Conservation (phyloP, 2,329 filamentous ascomycete genomes). For the Lachnellula hyalina region DNA sequence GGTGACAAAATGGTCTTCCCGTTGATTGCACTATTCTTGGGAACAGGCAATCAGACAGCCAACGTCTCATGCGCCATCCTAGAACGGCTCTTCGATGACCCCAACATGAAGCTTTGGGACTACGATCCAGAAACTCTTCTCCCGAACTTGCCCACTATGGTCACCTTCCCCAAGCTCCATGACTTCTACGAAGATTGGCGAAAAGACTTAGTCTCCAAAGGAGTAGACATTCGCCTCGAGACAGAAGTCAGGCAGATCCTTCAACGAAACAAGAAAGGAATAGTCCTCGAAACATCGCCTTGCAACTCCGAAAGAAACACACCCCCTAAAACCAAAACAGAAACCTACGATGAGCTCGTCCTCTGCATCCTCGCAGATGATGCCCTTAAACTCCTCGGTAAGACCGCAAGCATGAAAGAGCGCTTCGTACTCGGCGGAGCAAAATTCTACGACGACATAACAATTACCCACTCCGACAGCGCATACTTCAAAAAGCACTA, state of each 20-base stretch:
- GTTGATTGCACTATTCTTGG: constrained; percentile 67
- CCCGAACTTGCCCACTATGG: constrained; percentile 58
- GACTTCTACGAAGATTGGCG: constrained; percentile 58
- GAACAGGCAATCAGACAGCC: constrained; percentile 67
- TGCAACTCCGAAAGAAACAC: constrained; percentile 43
- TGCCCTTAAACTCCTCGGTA: constrained; percentile 54
- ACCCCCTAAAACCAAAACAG: constrained; percentile 38
- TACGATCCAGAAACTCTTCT: constrained; percentile 51
- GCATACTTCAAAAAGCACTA: constrained; percentile 65
- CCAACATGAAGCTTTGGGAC: constrained; percentile 55
- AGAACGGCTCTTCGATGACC: constrained; percentile 53
- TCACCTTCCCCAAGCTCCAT: constrained; percentile 58
- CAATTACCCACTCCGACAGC: constrained; percentile 61
- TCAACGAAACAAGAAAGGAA: constrained; percentile 45
- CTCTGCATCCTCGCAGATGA: constrained; percentile 62
- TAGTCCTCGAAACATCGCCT: constrained; percentile 44
- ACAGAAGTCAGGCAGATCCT: constrained; percentile 51
- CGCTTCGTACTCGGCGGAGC: constrained; percentile 64
- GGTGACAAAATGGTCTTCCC: constrained; percentile 66
- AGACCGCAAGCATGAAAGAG: constrained; percentile 55
- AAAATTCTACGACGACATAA: constrained; percentile 65
- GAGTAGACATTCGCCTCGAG: constrained; percentile 50
- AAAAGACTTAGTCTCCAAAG: constrained; percentile 46
- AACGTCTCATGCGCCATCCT: constrained; percentile 66
- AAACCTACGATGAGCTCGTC: constrained; percentile 61